Percentiles rank a stretch among this genome's conserved stretches.
Evolutionary conservation across 2,329 filamentous ascomycete genomes (phyloP).

Genomic region (Claviceps spartinae): DNA sequence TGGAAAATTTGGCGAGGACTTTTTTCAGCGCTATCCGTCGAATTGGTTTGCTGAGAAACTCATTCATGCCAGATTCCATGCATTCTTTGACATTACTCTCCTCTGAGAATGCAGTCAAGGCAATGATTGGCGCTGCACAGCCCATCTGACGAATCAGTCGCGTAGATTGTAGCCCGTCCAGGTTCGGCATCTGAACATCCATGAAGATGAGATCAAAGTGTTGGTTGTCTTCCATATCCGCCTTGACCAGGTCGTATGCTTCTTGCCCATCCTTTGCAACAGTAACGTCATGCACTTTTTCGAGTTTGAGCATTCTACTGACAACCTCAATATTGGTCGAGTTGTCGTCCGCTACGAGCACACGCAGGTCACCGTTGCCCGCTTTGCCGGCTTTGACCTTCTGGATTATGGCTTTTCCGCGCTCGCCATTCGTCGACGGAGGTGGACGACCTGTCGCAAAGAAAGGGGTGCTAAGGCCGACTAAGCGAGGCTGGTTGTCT

Average conservation of each 20-base stretch:
- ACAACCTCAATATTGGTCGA: constrained; percentile 45
- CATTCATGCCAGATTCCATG: constrained; percentile 83
- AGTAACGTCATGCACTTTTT: constrained; percentile 75
- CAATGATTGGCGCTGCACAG: constrained; percentile 78
- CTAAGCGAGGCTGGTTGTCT: constrained; percentile 54
- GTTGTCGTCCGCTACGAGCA: constrained; percentile 69
- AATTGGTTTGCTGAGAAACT: constrained; percentile 68
- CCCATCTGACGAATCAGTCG: constrained; percentile 74
- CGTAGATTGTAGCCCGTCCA: constrained; percentile 80
- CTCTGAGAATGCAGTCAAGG: constrained; percentile 79
- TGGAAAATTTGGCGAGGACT: constrained; percentile 71
- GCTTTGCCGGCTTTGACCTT: constrained; percentile 37
- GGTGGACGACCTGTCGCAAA: constrained; percentile 39
- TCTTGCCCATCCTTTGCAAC: constrained; percentile 80
- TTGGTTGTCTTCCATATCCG: constrained; percentile 58
- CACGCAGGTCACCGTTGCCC: constrained; percentile 51
- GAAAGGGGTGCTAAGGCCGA: constrained; percentile 74
- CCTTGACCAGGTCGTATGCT: constrained; percentile 74
- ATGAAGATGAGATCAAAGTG: constrained; percentile 86
- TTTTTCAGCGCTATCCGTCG: constrained; percentile 74
- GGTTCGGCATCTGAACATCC: constrained; percentile 91
- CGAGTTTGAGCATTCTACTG: constrained; percentile 55
- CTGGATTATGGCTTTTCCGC: constrained; percentile 53
- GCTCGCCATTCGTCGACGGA: constrained; percentile 28
- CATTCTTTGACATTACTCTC: constrained; percentile 80